Percentiles rank a stretch among this genome's conserved stretches.
phyloP scores from a whole-genome alignment of 1,284 basidiomycete genomes.

The Trichosporon coremiiforme region DNA sequence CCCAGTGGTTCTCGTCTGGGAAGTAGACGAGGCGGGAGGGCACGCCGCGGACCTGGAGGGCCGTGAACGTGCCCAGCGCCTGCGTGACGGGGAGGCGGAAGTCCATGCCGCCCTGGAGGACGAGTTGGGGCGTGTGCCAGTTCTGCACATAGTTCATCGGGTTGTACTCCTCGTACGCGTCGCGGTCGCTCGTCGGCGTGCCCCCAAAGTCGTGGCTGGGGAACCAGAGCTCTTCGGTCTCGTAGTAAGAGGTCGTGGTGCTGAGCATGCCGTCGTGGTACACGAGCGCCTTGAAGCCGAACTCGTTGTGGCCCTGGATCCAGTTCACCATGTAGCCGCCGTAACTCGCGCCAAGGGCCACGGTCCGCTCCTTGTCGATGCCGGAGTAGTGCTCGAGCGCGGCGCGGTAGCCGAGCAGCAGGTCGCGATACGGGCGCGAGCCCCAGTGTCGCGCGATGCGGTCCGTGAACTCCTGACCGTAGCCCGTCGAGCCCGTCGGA shows the following conservation, averaged over 20 bases:
- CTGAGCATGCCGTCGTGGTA: slow-evolving; percentile 76
- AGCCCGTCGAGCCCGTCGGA: slow-evolving; percentile 83
- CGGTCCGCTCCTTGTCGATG: slow-evolving; percentile 77
- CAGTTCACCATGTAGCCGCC: slow-evolving; percentile 67
- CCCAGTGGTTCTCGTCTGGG: slow-evolving; percentile 93
- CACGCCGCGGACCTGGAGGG: slow-evolving; percentile 61
- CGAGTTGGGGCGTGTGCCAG: slow-evolving; percentile 80
- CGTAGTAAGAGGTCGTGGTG: slow-evolving; percentile 65
- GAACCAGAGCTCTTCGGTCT: slow-evolving; percentile 65
- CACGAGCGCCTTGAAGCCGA: slow-evolving; percentile 84
- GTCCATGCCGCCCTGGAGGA: slow-evolving; percentile 84
- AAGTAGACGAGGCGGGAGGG: slow-evolving; percentile 84
- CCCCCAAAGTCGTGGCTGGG: slow-evolving; percentile 41
- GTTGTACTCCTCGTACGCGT: slow-evolving; percentile 55
- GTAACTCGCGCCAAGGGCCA: slow-evolving; percentile 61
- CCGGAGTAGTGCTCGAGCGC: slow-evolving; percentile 71
- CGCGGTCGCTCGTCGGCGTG: slow-evolving; percentile 36
- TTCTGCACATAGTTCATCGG: slow-evolving; percentile 77
- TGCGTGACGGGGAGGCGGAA: slow-evolving; percentile 81
- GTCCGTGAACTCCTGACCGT: slow-evolving; percentile 84
- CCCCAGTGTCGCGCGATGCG: slow-evolving; percentile 59
- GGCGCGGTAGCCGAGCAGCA: slow-evolving; percentile 74
- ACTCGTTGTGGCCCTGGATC: slow-evolving; percentile 88
- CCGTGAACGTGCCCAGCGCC: slow-evolving; percentile 65
- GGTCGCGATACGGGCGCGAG: slow-evolving; percentile 70